phyloP scores from a whole-genome alignment of 2,329 filamentous ascomycete species.

The Hymenoscyphus infarciens region DNA sequence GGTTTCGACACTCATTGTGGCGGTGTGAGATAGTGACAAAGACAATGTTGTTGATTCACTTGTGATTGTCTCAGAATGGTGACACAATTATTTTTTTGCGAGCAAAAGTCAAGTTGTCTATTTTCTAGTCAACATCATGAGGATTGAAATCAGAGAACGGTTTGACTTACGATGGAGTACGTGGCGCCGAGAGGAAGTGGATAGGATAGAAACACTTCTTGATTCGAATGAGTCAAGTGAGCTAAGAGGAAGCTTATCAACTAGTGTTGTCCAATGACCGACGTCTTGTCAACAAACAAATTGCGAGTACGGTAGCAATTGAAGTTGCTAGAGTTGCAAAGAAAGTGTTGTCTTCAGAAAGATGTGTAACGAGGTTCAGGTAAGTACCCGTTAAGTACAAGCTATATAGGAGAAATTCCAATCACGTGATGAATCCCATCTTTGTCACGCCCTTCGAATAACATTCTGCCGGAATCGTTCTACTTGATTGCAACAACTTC shows the following conservation, averaged over 20 bases:
- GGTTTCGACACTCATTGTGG: slow-evolving; percentile 25
- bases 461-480: not conserved
- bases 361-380: not conserved
- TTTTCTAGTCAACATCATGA: not conserved
- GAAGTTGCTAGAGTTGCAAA: not conserved
- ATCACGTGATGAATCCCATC: not conserved
- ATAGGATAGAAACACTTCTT: not conserved
- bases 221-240: not conserved
- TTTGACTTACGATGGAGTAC: not conserved
- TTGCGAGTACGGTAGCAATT: not conserved
- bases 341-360: not conserved
- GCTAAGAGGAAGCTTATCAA: not conserved
- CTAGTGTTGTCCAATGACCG: not conserved
- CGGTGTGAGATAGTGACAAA: slow-evolving; percentile 1
- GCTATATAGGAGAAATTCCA: not conserved
- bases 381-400: not conserved
- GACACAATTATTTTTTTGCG: not conserved
- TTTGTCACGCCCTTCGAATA: not conserved
- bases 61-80: not conserved
- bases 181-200: slow-evolving; percentile 5
- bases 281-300: not conserved
- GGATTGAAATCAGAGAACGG: not conserved
- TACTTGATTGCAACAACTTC: not conserved
- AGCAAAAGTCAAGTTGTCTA: not conserved
- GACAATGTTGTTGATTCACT: not conserved